These are phyloP conservation scores for Fomes fomentarius DNA, from an alignment of 1,284 basidiomycete species.

Conservation along the genomic window DNA sequence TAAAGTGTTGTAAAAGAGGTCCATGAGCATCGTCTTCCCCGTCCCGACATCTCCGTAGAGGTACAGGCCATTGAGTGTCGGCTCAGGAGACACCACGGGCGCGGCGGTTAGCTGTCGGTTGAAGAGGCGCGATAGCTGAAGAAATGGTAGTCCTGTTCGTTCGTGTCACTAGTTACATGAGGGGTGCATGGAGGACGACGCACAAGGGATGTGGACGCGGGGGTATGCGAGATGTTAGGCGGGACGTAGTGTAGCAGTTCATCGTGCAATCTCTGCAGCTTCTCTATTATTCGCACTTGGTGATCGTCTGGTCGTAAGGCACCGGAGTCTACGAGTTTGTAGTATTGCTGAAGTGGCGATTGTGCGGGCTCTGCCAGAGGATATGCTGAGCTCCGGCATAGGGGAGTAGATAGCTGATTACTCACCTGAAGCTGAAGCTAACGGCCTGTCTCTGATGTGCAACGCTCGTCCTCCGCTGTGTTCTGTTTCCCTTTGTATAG, in stretches of 20 bases:
- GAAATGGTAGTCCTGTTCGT: slow-evolving; percentile 3
- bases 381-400: not conserved
- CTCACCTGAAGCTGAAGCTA: slow-evolving; percentile 4
- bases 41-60: slow-evolving; percentile 98
- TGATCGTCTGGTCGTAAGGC: slow-evolving; percentile 78
- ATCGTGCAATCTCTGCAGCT: slow-evolving; percentile 82
- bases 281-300: slow-evolving; percentile 84
- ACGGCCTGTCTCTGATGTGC: slow-evolving; percentile 7
- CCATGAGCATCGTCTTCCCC: slow-evolving; percentile 99
- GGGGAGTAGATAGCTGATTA: not conserved
- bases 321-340: slow-evolving; percentile 73
- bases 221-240: slow-evolving; percentile 53
- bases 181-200: slow-evolving; percentile 10
- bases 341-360: slow-evolving; percentile 73
- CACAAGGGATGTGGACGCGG: slow-evolving; percentile 35
- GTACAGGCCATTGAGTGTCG: slow-evolving; percentile 88
- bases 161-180: not conserved
- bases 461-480: not conserved
- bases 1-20: slow-evolving; percentile 92
- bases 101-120: slow-evolving; percentile 39
- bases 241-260: slow-evolving; percentile 75
- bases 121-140: slow-evolving; percentile 72
- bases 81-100: slow-evolving; percentile 45
- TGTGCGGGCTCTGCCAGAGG: slow-evolving; percentile 6
- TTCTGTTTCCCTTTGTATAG: slow-evolving; percentile 7